These are phyloP conservation scores for Plenodomus tracheiphilus DNA, from an alignment of 2,329 filamentous ascomycete genomes.

Conservation along the genomic window DNA sequence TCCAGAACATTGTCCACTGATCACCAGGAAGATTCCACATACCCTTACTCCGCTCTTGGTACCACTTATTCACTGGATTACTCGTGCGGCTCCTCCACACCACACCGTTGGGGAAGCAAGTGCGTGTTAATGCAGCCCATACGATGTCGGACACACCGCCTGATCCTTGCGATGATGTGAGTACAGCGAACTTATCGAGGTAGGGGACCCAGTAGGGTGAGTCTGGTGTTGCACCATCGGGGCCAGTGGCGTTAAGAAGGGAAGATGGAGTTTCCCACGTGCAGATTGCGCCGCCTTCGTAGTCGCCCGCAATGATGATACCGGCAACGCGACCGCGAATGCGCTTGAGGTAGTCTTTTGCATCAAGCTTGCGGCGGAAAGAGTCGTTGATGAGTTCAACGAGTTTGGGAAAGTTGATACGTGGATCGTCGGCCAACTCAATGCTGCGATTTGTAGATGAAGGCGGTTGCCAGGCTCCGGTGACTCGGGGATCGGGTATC, in stretches of 20 bases:
- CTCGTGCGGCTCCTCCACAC: conserved; percentile 89
- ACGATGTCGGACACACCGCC: conserved; percentile 94
- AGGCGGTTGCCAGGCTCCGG: conserved; percentile 68
- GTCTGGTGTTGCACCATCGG: conserved; percentile 34
- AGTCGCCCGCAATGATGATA: conserved; percentile 92
- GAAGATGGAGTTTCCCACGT: conserved; percentile 84
- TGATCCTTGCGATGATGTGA: conserved; percentile 84
- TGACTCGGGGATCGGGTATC: conserved; percentile 68
- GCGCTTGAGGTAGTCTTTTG: conserved; percentile 79
- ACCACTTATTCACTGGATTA: conserved; percentile 99
- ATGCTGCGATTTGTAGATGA: conserved; percentile 63
- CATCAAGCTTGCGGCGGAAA: conserved; percentile 82
- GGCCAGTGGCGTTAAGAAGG: conserved; percentile 42
- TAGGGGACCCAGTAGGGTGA: conserved; percentile 74
- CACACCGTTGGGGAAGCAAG: conserved; percentile 84
- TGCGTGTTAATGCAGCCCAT: conserved; percentile 91
- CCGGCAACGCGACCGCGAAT: conserved; percentile 82
- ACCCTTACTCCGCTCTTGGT: conserved; percentile 87
- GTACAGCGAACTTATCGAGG: conserved; percentile 94
- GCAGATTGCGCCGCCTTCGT: conserved; percentile 91
- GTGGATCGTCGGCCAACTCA: conserved; percentile 71
- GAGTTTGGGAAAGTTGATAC: conserved; percentile 80
- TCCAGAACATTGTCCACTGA: conserved; percentile 99
- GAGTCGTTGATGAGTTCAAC: conserved; percentile 91
- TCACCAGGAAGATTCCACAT: conserved; percentile 79